phyloP scores from a whole-genome alignment of 495 filamentous ascomycete genomes.

The Penicillium psychrofluorescens region DNA sequence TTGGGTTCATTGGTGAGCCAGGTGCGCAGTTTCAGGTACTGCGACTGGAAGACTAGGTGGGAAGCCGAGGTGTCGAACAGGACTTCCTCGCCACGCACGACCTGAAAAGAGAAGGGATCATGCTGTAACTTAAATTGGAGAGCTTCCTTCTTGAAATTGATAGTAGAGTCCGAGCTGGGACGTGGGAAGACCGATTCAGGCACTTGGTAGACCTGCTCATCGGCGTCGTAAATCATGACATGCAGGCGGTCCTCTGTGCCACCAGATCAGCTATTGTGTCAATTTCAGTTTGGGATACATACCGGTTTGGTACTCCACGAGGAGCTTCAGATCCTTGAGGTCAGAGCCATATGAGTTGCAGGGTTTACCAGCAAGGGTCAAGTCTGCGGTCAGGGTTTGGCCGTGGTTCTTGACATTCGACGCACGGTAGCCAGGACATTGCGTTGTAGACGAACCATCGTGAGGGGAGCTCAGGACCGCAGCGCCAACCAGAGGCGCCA shows the following conservation, averaged over 20 bases:
- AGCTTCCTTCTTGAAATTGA: conserved; percentile 15
- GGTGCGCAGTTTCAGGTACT: conserved; percentile 68
- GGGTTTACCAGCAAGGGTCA: conserved; percentile 57
- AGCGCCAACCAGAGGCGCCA: conserved; percentile 28
- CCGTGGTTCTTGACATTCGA: conserved; percentile 49
- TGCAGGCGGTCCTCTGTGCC: conserved; percentile 64
- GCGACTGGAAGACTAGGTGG: conserved; percentile 67
- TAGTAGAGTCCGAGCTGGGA: conserved; percentile 26
- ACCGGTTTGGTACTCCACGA: conserved; percentile 74
- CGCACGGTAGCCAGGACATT: conserved; percentile 69
- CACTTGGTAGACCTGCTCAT: conserved; percentile 71
- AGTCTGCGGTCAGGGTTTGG: conserved; percentile 43
- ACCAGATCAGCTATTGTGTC: background rate
- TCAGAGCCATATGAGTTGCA: conserved; percentile 72
- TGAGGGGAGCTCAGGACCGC: conserved; percentile 17
- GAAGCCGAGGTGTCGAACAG: conserved; percentile 71
- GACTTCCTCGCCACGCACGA: conserved; percentile 58
- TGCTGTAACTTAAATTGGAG: conserved; percentile 60
- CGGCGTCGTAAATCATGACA: conserved; percentile 72
- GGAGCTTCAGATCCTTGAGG: conserved; percentile 54
- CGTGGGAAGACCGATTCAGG: conserved; percentile 64
- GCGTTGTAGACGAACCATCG: background rate
- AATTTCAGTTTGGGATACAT: conserved; percentile 13
- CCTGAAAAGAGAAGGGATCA: conserved; percentile 69
- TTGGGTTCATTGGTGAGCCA: conserved; percentile 58